Conservation (phyloP, 495 filamentous ascomycete species). For the Penicillium parvum region DNA sequence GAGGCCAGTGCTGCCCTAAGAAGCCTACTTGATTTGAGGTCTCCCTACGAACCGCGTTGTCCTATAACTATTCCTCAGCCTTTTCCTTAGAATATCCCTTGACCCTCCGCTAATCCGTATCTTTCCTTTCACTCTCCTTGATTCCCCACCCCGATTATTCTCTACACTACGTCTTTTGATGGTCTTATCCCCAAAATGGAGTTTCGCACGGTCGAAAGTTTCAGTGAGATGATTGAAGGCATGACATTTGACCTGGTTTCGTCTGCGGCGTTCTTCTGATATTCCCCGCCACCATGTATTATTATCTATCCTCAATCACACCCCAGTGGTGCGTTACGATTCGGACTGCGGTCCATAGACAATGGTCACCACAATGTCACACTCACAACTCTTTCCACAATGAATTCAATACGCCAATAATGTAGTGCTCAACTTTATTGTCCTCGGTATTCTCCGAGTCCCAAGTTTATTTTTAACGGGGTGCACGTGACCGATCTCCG, state of each 20-base stretch:
- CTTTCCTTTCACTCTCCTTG: background rate
- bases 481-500: constrained; percentile 11
- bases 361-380: background rate
- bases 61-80: too few species aligned
- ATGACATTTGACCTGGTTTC: constrained; percentile 3
- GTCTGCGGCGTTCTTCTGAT: constrained; percentile 1
- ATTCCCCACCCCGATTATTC: background rate
- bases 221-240: background rate
- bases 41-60: too few species aligned
- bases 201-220: background rate
- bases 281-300: constrained; percentile 16
- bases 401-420: too few species aligned
- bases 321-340: background rate
- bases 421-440: background rate
- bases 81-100: background rate
- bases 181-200: background rate
- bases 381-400: too few species aligned
- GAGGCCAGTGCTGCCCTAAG: constrained; percentile 66
- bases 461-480: background rate
- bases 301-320: constrained; percentile 17
- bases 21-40: constrained; percentile 22
- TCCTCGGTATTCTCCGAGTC: background rate
- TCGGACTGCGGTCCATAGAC: background rate
- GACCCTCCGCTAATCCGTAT: background rate
- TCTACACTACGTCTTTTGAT: background rate